These are phyloP conservation scores for Torulaspora indica DNA, from an alignment of 805 yeast genomes.

Conservation along the genomic window DNA sequence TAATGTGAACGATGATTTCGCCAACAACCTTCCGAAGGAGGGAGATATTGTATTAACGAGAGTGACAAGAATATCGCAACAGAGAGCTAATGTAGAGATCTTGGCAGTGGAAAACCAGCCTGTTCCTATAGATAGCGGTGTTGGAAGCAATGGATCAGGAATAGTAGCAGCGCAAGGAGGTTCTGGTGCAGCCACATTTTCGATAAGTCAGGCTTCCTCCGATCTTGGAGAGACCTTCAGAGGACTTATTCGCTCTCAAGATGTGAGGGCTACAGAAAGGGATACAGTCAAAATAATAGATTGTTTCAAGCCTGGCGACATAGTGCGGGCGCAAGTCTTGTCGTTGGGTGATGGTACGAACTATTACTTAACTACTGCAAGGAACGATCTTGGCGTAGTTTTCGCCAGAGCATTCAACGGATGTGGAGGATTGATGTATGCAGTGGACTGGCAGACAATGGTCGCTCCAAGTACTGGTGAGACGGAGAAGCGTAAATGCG, in stretches of 20 bases:
- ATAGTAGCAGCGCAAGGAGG: slow-evolving; percentile 48
- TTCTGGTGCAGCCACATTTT: slow-evolving; percentile 45
- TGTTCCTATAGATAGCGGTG: slow-evolving; percentile 56
- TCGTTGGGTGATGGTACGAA: slow-evolving; percentile 92
- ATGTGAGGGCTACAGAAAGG: slow-evolving; percentile 84
- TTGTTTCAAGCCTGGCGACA: slow-evolving; percentile 86
- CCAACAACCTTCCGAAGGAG: slow-evolving; percentile 68
- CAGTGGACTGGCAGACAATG: slow-evolving; percentile 96
- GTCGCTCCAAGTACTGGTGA: slow-evolving; percentile 68
- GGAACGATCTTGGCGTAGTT: slow-evolving; percentile 89
- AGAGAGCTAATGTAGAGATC: slow-evolving; percentile 77
- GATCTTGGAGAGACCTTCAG: slow-evolving; percentile 86
- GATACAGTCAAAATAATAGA: slow-evolving; percentile 78
- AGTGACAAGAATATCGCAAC: slow-evolving; percentile 59
- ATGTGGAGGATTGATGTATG: slow-evolving; percentile 74
- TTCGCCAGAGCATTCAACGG: slow-evolving; percentile 68
- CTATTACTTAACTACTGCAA: slow-evolving; percentile 83
- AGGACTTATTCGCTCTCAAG: slow-evolving; percentile 81
- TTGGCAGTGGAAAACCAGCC: slow-evolving; percentile 59
- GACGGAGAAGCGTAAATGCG: slow-evolving; percentile 80
- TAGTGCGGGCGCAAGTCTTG: slow-evolving; percentile 72
- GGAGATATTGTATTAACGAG: slow-evolving; percentile 77
- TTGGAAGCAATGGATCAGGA: slow-evolving; percentile 53
- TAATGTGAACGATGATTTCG: slow-evolving; percentile 28
- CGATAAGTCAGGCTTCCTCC: slow-evolving; percentile 45